These are phyloP conservation scores for Paracorniculantispora psalliotae DNA, from an alignment of 2,329 filamentous ascomycete species.

Conservation along the genomic window DNA sequence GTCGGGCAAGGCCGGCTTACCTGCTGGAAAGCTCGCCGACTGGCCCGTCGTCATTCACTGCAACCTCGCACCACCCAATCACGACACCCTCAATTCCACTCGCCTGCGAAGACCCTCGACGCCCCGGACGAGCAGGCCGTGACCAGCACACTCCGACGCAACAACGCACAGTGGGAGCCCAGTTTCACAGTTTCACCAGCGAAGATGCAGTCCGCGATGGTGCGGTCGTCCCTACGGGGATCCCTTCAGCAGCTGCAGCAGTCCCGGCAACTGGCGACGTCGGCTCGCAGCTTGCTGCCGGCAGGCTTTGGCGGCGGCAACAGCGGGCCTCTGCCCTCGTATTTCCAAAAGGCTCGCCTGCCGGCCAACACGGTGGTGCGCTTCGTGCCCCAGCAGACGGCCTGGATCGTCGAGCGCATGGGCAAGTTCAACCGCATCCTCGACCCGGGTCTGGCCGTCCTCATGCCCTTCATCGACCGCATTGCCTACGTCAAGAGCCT, in stretches of 20 bases:
- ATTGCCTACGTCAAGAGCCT: conserved; percentile 97
- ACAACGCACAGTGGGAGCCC: not conserved
- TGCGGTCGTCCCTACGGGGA: conserved; percentile 26
- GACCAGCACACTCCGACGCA: not conserved
- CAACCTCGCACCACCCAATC: not conserved
- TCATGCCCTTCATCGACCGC: conserved; percentile 86
- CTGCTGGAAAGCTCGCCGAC: conserved; percentile 1
- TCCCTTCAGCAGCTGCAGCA: conserved; percentile 17
- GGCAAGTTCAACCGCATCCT: conserved; percentile 93
- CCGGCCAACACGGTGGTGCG: conserved; percentile 93
- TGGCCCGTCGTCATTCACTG: not conserved
- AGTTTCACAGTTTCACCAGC: conserved; percentile 9
- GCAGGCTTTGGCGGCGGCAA: conserved; percentile 26
- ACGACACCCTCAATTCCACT: not conserved
- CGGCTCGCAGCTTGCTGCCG: conserved; percentile 28
- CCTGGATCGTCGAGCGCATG: conserved; percentile 99
- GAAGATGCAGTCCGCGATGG: conserved; percentile 26
- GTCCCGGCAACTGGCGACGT: conserved; percentile 27
- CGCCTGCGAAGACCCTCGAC: conserved; percentile 1
- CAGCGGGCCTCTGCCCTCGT: conserved; percentile 52
- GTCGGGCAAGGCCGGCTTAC: conserved; percentile 1
- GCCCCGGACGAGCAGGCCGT: not conserved
- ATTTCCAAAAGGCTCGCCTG: conserved; percentile 70
- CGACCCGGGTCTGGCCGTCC: conserved; percentile 81
- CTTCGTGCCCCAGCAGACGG: conserved; percentile 98